These are phyloP conservation scores for Geoglossum cookeanum DNA, from an alignment of 2,329 filamentous ascomycete species.

Conservation along the genomic window DNA sequence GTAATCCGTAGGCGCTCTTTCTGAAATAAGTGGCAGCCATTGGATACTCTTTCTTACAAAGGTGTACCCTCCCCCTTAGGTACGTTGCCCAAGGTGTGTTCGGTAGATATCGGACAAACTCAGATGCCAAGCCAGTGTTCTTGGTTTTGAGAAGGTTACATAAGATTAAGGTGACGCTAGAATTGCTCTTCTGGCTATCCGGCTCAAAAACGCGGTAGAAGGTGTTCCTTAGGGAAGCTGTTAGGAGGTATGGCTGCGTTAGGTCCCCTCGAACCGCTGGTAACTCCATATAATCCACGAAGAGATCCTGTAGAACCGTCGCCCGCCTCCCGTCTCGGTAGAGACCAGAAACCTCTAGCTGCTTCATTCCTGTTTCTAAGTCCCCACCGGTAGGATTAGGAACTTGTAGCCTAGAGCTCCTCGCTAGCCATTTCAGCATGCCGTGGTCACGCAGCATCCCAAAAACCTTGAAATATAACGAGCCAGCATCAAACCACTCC, in stretches of 20 bases:
- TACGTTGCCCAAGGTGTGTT: slow-evolving; percentile 47
- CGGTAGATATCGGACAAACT: slow-evolving; percentile 47
- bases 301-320: slow-evolving; percentile 18
- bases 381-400: background rate
- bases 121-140: slow-evolving; percentile 31
- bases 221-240: background rate
- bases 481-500: slow-evolving; percentile 41
- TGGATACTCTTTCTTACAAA: slow-evolving; percentile 55
- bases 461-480: slow-evolving; percentile 51
- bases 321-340: background rate
- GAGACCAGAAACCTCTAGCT: slow-evolving; percentile 6
- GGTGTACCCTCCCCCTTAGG: slow-evolving; percentile 60
- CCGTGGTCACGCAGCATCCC: slow-evolving; percentile 54
- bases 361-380: slow-evolving; percentile 20
- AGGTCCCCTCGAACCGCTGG: background rate
- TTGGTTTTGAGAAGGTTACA: slow-evolving; percentile 23
- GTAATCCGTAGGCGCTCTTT: slow-evolving; percentile 54
- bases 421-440: slow-evolving; percentile 50
- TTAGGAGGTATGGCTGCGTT: background rate
- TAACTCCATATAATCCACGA: slow-evolving; percentile 20
- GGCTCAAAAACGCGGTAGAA: background rate
- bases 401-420: slow-evolving; percentile 39
- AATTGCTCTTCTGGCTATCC: background rate
- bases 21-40: slow-evolving; percentile 59
- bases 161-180: slow-evolving; percentile 1